Evolutionary conservation across 2,329 filamentous ascomycete genomes (phyloP), one percentile per base, ranked within the genome.

Genomic region (Decorospora gaudefroyi): DNA sequence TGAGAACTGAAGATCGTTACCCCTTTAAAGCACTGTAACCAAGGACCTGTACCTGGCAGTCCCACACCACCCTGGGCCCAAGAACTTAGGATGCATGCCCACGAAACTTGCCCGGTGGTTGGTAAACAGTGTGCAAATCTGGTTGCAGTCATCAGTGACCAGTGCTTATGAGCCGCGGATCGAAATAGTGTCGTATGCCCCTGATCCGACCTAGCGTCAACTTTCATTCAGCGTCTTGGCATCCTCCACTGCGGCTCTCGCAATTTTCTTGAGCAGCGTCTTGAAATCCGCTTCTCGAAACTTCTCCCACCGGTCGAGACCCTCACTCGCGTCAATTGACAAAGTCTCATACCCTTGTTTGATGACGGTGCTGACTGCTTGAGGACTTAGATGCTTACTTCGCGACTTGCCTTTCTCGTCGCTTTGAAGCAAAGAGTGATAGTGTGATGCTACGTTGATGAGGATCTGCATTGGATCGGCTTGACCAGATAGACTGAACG

Each of bases 341-440:
- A 99, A 72, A 23, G 91, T 96, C 70, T 97, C 92, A 64, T 97
- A 97, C 0, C 93, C 93, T 69, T 95, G 87, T 74, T 95, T 95
- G 70, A 99, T 97, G 18, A 96, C 88, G 55, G 88, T 86, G 28
- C 86, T 86, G 26, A 99, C 90, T 67, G 96, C 88, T 35, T 83
- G 78, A 25, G 87, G 90, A 46, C 88, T 95, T 47, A 96, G 74
- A 55, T 87, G 83, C 60, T 83, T 87, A 48, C 82, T 78, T 49
- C 71, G 72, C 27, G 59, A 68, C 43, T 76, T 77, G 10, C 74
- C 74, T 44, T 74, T 75, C 51, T 76, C 74, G 6, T 77, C 75
- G 22, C 81, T 79, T 2, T 84, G 81, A 12, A 99, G 80, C 38
- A 97, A 77, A 46, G 88, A 81, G 62, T 93, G 87, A 73, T 97